Base-by-base conservation (phyloP, 2,329 filamentous ascomycete genomes). In the Sclerotinia minor region DNA sequence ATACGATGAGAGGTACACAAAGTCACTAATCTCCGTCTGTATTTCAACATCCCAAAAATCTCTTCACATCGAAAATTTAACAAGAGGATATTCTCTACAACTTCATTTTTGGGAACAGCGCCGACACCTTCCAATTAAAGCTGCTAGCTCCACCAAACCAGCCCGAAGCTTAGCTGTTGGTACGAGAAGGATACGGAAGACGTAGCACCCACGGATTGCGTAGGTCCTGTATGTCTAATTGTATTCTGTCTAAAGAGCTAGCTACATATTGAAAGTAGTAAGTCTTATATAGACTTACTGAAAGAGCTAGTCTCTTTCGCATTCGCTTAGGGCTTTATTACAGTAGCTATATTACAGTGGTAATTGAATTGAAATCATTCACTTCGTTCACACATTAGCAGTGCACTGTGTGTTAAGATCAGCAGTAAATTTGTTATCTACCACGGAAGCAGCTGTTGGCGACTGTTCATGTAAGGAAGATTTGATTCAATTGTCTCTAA, bases 21-120 rank as follows among this genome's bases (percentile, higher is more conserved):
- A 55, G 29, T n/a, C 29, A 1, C 26, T 11, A 8, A 26, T 26
- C 11, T 32, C 1, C 17, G 21, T 29, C 26, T 1, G 35, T 35
- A 53, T 11, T 21, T 0, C 5, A 2, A 21, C 29, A 2, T 53
- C 19, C 5, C 0, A 1, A 38, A 11, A 2, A 11, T n/a, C 19
- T 8, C 9, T 3, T 35, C 19, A n/a, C 0, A n/a, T 35, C 19
- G 21, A 13, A n/a, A 13, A 55, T n/a, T 21, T 3, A n/a, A 35
- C 15, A 55, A 2, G 29, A 55, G 8, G 35, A 55, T 55, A 29
- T 21, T 35, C 2, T n/a, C 6, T 35, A 55, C n/a, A 0, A n/a
- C 5, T 38, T 3, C 21, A 15, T 55, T 55, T 11, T 35, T 29
- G 11, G 0, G 9, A 19, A n/a, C 7, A 38, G 29, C 35, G 8